These are phyloP conservation scores for Aspergillus brasiliensis DNA, from an alignment of 2,329 filamentous ascomycete species.

Conservation along the genomic window DNA sequence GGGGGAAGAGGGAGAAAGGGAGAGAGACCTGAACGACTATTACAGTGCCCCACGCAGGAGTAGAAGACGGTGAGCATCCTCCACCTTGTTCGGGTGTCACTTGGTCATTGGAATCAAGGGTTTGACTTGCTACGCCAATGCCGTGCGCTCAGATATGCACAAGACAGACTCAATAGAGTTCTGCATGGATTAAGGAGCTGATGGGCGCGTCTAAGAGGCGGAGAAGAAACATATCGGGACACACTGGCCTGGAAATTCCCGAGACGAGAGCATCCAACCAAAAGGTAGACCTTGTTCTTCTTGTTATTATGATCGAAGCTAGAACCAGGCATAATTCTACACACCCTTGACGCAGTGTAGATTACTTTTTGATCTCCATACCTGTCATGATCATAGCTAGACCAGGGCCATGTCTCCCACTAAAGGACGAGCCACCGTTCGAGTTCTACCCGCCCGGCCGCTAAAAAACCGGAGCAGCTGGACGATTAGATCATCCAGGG, in stretches of 20 bases:
- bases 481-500: conserved; percentile 2
- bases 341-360: too few relatives aligned
- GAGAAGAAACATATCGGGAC: conserved; percentile 1
- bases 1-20: neutral
- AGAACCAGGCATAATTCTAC: too few relatives aligned
- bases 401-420: too few relatives aligned
- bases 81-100: conserved; percentile 6
- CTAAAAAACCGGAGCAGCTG: neutral
- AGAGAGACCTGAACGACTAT: conserved; percentile 1
- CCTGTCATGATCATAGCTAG: too few relatives aligned
- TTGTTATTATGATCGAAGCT: too few relatives aligned
- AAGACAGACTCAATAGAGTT: neutral
- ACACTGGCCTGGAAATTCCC: too few relatives aligned
- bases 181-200: conserved; percentile 8
- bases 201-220: conserved; percentile 7
- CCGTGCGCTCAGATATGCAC: conserved; percentile 4
- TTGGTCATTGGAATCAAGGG: conserved; percentile 14
- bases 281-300: too few relatives aligned
- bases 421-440: neutral
- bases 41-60: conserved; percentile 14
- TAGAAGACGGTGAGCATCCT: conserved; percentile 22
- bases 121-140: conserved; percentile 7
- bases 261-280: too few relatives aligned
- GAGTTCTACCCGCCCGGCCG: neutral
- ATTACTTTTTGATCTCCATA: too few relatives aligned